These are phyloP conservation scores for Biscutella laevigata DNA, from an alignment of 441 rosid species.

Conservation along the genomic window DNA sequence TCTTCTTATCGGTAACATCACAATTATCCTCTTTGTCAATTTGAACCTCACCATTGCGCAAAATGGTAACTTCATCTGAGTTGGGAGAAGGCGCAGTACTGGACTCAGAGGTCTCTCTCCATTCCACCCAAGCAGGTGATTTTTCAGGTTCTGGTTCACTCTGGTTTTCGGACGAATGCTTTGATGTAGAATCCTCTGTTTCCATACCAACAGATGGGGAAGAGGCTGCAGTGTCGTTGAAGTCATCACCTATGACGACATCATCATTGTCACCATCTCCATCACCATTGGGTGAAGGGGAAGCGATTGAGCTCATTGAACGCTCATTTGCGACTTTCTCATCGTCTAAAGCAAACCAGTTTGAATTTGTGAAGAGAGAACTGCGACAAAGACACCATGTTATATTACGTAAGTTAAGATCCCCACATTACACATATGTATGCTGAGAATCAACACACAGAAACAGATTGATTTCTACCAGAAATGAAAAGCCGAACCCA, in stretches of 20 bases:
- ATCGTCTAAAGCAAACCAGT: slow-evolving; percentile 91
- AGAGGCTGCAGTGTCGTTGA: slow-evolving; percentile 46
- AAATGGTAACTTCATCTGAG: slow-evolving; percentile 26
- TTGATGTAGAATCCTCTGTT: slow-evolving; percentile 28
- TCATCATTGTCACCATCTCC: slow-evolving; percentile 32
- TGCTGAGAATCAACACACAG: neutral
- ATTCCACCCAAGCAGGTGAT: slow-evolving; percentile 73
- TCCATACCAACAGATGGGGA: slow-evolving; percentile 31
- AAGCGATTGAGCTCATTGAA: slow-evolving; percentile 42
- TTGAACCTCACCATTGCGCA: slow-evolving; percentile 42
- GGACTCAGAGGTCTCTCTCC: slow-evolving; percentile 68
- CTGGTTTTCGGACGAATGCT: slow-evolving; percentile 26
- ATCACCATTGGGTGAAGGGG: slow-evolving; percentile 54
- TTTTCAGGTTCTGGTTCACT: slow-evolving; percentile 47
- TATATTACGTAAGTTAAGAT: neutral
- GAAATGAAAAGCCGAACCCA: slow-evolving; percentile 1
- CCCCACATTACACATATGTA: neutral
- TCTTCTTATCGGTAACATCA: slow-evolving; percentile 23
- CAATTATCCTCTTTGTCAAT: slow-evolving; percentile 25
- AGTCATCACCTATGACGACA: slow-evolving; percentile 35
- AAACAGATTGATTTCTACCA: slow-evolving; percentile 2
- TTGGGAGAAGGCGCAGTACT: slow-evolving; percentile 30
- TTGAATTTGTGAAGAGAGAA: slow-evolving; percentile 75
- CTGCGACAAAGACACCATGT: slow-evolving; percentile 39
- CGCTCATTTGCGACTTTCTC: slow-evolving; percentile 50